Evolutionary conservation across 768 basidiomycete genomes (phyloP), one percentile per base, ranked within the genome.

Genomic region (Panaeolus papilionaceus): DNA sequence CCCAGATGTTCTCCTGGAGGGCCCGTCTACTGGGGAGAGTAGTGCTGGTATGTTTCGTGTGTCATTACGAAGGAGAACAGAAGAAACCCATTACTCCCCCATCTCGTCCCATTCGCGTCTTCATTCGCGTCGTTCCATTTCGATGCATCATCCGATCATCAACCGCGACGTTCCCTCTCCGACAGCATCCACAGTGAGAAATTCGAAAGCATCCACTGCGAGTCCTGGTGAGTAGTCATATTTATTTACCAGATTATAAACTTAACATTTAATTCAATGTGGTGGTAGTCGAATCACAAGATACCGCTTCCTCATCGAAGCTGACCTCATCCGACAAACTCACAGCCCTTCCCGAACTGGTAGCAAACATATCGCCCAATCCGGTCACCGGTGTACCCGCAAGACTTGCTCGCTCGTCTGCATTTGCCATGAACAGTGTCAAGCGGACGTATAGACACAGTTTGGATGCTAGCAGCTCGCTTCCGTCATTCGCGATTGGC

Each of bases 271-370:
- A 5, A 23, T 11, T 33, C 54, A 28, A 58, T 58, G 0, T 58
- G 26, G 20, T 58, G 26, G 11, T 33, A 61, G 16, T 54, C 66
- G 70, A 71, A 66, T 71, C 70, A n/a, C 68, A 71, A 64, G 66
- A 62, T 14, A 70, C 71, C 26, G 61, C 82, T 1, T 81, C 78
- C 63, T 83, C 85, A 3, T 87, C 88, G 61, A 85, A 82, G 65
- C 79, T 86, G 28, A 83, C 82, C 5, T 80, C 77, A 20, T 84
- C 83, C 10, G 82, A 84, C 70, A 84, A 84, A 64, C 76, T 84
- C 18, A 80, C 81, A n/a, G 82, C 79, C 18, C 75, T 84, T 10
- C 81, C 81, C 12, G 65, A 73, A 62, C 9, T 42, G 23, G 63
- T 45, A 23, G 65, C 2, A 62, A 61, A 45, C 45, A 51, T 45